Evolutionary conservation across 148 eudicot genomes (phyloP).

Genomic region (Rhododendron kiyosumense): DNA sequence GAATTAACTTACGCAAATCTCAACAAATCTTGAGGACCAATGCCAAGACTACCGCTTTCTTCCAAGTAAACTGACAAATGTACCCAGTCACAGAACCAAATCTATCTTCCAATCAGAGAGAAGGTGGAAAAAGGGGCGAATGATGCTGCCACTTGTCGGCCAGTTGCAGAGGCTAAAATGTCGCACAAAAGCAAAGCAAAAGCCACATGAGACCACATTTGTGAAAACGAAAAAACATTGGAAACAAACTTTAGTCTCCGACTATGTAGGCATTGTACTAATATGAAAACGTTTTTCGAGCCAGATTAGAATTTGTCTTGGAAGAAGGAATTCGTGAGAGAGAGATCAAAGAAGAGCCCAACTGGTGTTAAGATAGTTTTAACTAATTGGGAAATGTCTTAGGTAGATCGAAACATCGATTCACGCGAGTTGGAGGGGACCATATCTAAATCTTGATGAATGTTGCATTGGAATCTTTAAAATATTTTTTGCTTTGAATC

Average conservation of each 20-base stretch:
- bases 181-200: conserved; percentile 13
- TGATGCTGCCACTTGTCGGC: conserved; percentile 22
- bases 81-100: background rate
- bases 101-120: background rate
- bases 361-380: background rate
- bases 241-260: background rate
- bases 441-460: conserved; percentile 17
- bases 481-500: background rate
- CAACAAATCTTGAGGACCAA: no score
- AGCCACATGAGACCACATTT: conserved; percentile 17
- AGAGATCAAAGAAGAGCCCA: background rate
- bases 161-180: conserved; percentile 12
- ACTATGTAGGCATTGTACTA: background rate
- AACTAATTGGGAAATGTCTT: background rate
- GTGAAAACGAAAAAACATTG: conserved; percentile 3
- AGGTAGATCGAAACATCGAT: background rate
- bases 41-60: background rate
- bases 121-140: background rate
- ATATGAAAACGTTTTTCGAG: background rate
- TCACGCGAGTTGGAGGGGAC: conserved; percentile 28
- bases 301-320: conserved; percentile 1
- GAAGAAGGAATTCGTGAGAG: background rate
- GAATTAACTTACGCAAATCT: no score
- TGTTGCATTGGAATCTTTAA: conserved; percentile 16
- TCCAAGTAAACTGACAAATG: background rate